A percentile compares a stretch with the other conserved stretches of the same genome.
These are phyloP conservation scores for Taphrina populina DNA, from an alignment of 1,139 yeast species.

Conservation along the genomic window DNA sequence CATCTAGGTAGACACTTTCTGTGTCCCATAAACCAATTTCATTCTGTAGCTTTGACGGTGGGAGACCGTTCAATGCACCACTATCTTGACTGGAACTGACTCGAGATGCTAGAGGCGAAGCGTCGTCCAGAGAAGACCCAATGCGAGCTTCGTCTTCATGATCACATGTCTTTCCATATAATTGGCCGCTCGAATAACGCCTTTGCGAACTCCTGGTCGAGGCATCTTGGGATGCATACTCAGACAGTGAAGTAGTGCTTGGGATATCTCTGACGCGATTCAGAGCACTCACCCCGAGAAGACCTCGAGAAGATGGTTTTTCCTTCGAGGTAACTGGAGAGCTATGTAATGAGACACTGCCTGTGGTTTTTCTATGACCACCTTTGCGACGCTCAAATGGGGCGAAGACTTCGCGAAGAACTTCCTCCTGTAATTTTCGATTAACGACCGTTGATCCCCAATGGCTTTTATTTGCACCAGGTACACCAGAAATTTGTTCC, in stretches of 20 bases:
- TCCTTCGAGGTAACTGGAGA: too few species aligned
- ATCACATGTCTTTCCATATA: constrained; percentile 6
- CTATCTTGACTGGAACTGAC: too few species aligned
- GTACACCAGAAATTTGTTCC: not conserved
- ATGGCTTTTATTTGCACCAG: constrained; percentile 36
- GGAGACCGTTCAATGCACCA: too few species aligned
- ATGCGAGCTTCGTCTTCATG: not conserved
- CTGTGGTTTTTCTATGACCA: too few species aligned
- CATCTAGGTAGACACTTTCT: not conserved
- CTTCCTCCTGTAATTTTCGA: constrained; percentile 62
- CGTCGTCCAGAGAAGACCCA: constrained; percentile 16
- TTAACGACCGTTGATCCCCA: constrained; percentile 67
- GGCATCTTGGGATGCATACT: not conserved
- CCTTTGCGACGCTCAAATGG: constrained; percentile 45
- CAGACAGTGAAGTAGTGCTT: constrained; percentile 17
- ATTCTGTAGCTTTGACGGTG: too few species aligned
- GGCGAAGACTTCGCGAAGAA: constrained; percentile 68
- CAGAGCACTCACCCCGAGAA: too few species aligned
- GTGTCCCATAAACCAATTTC: too few species aligned
- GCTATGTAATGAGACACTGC: too few species aligned
- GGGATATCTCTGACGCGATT: constrained; percentile 21
- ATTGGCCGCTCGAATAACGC: constrained; percentile 26
- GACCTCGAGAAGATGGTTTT: too few species aligned
- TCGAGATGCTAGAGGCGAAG: too few species aligned
- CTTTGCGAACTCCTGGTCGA: not conserved